Conservation (phyloP, 495 filamentous ascomycete genomes). For the Bacidia rubella region DNA sequence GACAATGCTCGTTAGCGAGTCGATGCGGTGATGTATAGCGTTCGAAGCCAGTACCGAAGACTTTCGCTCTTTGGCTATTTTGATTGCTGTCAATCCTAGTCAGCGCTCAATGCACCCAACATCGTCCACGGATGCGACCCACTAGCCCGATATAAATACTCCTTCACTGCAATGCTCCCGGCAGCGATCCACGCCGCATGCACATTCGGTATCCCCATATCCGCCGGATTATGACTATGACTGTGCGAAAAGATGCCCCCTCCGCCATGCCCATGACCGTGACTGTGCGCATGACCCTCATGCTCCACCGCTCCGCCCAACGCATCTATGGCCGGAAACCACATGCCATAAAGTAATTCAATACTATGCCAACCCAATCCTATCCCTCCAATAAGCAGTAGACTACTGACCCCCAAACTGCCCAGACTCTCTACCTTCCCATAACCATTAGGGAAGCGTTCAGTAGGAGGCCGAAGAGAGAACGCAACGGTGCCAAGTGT, state of each 20-base stretch:
- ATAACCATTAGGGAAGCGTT: conserved; percentile 75
- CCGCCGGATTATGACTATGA: conserved; percentile 40
- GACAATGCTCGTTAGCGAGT: conserved; percentile 87
- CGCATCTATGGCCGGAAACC: conserved; percentile 50
- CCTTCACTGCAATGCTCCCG: conserved; percentile 80
- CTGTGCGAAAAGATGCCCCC: conserved; percentile 22
- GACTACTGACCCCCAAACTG: conserved; percentile 77
- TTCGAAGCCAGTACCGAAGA: conserved; percentile 95
- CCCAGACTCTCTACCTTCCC: conserved; percentile 96
- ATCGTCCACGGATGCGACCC: conserved; percentile 26
- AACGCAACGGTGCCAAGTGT: conserved; percentile 87
- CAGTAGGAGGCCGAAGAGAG: conserved; percentile 70
- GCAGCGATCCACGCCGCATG: conserved; percentile 94
- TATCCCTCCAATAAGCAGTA: conserved; percentile 74
- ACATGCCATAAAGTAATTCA: conserved; percentile 61
- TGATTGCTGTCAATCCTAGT: conserved; percentile 57
- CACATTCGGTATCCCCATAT: conserved; percentile 55
- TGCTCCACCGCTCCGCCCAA: conserved; percentile 47
- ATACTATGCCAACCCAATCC: conserved; percentile 78
- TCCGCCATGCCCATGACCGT: conserved; percentile 32
- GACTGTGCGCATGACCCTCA: conserved; percentile 36
- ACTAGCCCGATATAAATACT: conserved; percentile 96
- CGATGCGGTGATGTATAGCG: conserved; percentile 89
- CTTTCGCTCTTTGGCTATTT: conserved; percentile 86
- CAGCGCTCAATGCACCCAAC: conserved; percentile 7